Conservation (phyloP, 768 basidiomycete genomes). For the Hygrophorus russula region DNA sequence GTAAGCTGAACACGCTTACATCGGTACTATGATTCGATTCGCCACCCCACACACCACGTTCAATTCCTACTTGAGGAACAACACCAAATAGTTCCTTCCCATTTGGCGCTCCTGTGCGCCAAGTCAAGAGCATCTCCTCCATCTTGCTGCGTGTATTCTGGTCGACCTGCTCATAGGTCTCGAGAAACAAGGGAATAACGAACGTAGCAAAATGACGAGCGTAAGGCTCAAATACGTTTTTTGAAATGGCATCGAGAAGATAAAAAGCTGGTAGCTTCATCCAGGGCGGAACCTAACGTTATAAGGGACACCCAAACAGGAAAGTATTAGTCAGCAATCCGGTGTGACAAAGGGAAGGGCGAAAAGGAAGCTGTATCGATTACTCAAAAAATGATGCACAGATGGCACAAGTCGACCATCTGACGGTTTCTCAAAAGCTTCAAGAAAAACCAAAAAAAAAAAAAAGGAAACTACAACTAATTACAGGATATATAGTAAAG, state of each 20-base stretch:
- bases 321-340: conserved; percentile 61
- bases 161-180: conserved; percentile 83
- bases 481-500: conserved; percentile 27
- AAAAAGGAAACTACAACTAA: conserved; percentile 31
- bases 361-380: conserved; percentile 8
- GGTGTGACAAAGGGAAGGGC: conserved; percentile 8
- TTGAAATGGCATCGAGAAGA: conserved; percentile 91
- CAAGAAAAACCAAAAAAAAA: too few relatives aligned
- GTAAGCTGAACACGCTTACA: conserved; percentile 4
- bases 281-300: conserved; percentile 67
- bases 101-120: conserved; percentile 78
- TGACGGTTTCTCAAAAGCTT: conserved; percentile 32
- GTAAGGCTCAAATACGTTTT: conserved; percentile 92
- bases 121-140: conserved; percentile 96
- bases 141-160: conserved; percentile 81
- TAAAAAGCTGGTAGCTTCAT: conserved; percentile 93
- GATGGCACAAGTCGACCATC: background rate
- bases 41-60: conserved; percentile 72
- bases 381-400: too few relatives aligned
- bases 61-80: conserved; percentile 71
- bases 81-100: conserved; percentile 80
- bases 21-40: conserved; percentile 30
- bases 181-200: conserved; percentile 76
- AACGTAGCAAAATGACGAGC: conserved; percentile 74
- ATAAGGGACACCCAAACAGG: conserved; percentile 23